Evolutionary conservation across 176 grass and related monocot genomes (phyloP), one percentile per base, ranked within the genome.

Genomic region (Oropetium thomaeum): DNA sequence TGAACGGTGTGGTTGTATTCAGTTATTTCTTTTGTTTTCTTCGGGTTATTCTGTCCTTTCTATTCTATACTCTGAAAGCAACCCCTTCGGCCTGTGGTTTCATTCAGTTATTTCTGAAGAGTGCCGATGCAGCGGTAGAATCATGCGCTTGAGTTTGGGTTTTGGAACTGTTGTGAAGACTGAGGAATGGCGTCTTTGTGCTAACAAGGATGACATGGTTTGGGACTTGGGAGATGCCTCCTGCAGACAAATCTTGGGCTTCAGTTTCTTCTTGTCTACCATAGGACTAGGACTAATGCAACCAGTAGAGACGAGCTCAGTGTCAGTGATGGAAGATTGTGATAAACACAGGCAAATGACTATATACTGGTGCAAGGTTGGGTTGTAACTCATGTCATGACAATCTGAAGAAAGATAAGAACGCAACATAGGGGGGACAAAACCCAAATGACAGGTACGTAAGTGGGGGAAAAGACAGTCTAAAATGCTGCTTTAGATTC

Each of bases 71-170:
- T n/a, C n/a, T n/a, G n/a, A n/a, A n/a, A n/a, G n/a, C n/a, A n/a
- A n/a, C n/a, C n/a, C n/a, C n/a, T n/a, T n/a, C n/a, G n/a, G n/a
- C n/a, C n/a, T n/a, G n/a, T n/a, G n/a, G n/a, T n/a, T n/a, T n/a
- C n/a, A n/a, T n/a, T n/a, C n/a, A 79, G 51, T 84, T 83, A 12
- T 74, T 85, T 32, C 53, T 76, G 57, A 97, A 97, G 29, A 20
- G 93, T 93, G 79, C 85, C 47, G 27, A 87, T 8, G 84, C 83
- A 85, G 26, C 67, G 79, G 53, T 81, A 29, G 3, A 42, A 64
- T 57, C 81, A 43, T 26, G 23, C 30, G 10, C 57, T 75, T 8
- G 55, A 52, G 32, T 14, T 45, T 39, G 65, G 29, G 44, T 19
- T 43, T 4, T 38, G 62, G 33, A 17, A 58, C n/a, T 17, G 26